Conservation (phyloP, 495 filamentous ascomycete genomes). For the Hypomontagnella monticulosa region DNA sequence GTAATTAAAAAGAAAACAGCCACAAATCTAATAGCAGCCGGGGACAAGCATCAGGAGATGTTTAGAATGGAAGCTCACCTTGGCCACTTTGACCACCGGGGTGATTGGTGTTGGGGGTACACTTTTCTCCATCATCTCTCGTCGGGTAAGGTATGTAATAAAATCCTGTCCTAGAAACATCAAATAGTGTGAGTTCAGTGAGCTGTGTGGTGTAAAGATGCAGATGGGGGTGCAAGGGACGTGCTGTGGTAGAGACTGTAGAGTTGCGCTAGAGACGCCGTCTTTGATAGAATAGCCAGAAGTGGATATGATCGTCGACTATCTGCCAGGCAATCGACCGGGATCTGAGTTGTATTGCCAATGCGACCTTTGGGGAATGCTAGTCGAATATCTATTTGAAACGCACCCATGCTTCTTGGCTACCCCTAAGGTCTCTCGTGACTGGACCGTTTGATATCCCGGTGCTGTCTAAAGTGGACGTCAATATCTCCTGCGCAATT, state of each 20-base stretch:
- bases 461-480: slow-evolving; percentile 38
- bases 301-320: slow-evolving; percentile 35
- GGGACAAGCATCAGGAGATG: slow-evolving; percentile 4
- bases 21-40: slow-evolving; percentile 16
- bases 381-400: slow-evolving; percentile 44
- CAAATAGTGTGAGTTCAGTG: no score
- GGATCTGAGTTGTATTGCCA: slow-evolving; percentile 40
- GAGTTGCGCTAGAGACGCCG: slow-evolving; percentile 40
- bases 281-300: slow-evolving; percentile 29
- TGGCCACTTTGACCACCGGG: not conserved
- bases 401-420: slow-evolving; percentile 45
- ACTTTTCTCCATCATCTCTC: slow-evolving; percentile 16
- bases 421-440: slow-evolving; percentile 18
- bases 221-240: slow-evolving; percentile 38
- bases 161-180: slow-evolving; percentile 8
- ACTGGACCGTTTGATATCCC: slow-evolving; percentile 35
- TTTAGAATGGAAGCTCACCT: no score
- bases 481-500: slow-evolving; percentile 47
- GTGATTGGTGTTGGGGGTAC: slow-evolving; percentile 18
- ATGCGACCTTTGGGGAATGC: slow-evolving; percentile 43
- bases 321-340: slow-evolving; percentile 30
- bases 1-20: slow-evolving; percentile 48
- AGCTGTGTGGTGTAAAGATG: slow-evolving; percentile 21
- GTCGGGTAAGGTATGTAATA: slow-evolving; percentile 29
- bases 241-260: slow-evolving; percentile 33